Percentiles rank a stretch among this genome's conserved stretches.
phyloP scores from a whole-genome alignment of 352 stramenopile species.

The Phytophthora podocarpi region DNA sequence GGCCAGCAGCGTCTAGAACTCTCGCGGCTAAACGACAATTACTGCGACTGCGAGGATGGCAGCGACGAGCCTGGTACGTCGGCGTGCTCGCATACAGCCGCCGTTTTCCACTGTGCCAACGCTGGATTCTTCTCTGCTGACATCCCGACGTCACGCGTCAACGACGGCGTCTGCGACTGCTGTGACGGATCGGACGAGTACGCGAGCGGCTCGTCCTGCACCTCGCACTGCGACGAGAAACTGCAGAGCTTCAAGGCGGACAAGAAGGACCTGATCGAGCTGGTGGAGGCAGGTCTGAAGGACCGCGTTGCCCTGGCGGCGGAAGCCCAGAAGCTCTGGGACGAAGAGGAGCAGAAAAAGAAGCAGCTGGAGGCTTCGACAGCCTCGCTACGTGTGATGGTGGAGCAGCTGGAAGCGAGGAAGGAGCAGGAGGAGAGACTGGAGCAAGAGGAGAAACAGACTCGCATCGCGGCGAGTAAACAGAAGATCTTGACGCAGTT shows the following conservation, averaged over 20 bases:
- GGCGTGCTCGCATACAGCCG: slow-evolving; percentile 59
- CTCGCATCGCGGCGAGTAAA: slow-evolving; percentile 48
- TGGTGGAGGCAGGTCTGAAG: slow-evolving; percentile 70
- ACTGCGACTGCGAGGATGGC: slow-evolving; percentile 93
- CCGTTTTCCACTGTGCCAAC: slow-evolving; percentile 49
- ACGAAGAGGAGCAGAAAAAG: slow-evolving; percentile 38
- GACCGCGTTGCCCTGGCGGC: slow-evolving; percentile 43
- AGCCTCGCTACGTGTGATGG: slow-evolving; percentile 36
- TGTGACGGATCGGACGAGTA: slow-evolving; percentile 96
- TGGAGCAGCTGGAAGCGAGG: slow-evolving; percentile 46
- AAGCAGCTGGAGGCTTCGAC: slow-evolving; percentile 32
- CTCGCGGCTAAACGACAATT: slow-evolving; percentile 90
- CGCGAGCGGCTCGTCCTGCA: slow-evolving; percentile 41
- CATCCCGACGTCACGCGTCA: slow-evolving; percentile 70
- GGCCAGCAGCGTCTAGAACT: slow-evolving; percentile 58
- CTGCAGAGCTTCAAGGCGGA: slow-evolving; percentile 53
- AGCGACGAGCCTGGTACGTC: slow-evolving; percentile 91
- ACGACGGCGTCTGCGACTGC: slow-evolving; percentile 97
- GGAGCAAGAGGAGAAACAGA: slow-evolving; percentile 55
- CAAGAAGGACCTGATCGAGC: slow-evolving; percentile 68
- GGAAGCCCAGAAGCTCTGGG: slow-evolving; percentile 41
- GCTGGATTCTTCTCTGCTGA: slow-evolving; percentile 57
- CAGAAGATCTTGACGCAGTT: slow-evolving; percentile 54
- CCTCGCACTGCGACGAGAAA: slow-evolving; percentile 36
- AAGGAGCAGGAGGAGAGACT: slow-evolving; percentile 49